Evolutionary conservation across 495 filamentous ascomycete genomes (phyloP), one percentile per base, ranked within the genome.

Genomic region (Geopyxis carbonaria): DNA sequence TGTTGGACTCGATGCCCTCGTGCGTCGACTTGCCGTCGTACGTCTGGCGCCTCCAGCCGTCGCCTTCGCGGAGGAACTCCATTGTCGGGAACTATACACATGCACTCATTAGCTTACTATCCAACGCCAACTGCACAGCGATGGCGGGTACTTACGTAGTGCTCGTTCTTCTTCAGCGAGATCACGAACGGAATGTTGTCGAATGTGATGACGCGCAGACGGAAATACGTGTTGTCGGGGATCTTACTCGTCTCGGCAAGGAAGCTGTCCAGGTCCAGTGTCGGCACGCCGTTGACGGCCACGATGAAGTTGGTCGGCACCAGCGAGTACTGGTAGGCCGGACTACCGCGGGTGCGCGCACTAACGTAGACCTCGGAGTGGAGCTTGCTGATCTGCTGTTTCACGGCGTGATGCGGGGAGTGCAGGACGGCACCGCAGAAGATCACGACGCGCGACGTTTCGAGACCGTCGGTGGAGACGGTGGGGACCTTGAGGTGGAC

Each of bases 81-180:
- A 82, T 78, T 43, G 80, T 87, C 8, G 83, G 81, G 69, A 92
- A 92, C 51, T 54, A 18, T 20, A 21, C 13, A 10, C 11, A 30
- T 23, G 5, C n/a, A n/a, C 10, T 11, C 6, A 22, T 37, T 37
- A 37, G 34, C 11, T 30, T 30, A 30, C 27, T n/a, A n/a, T 30
- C 15, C 11, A 30, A 30, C 15, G 27, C 11, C 11, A 15, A 30
- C 11, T 30, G 5, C 31, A 33, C 5, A 33, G 31, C 6, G 11
- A 6, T 15, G 13, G n/a, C n/a, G 18, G 9, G 33, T 28, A 33
- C 64, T 58, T 51, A 72, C 68, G 56, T 99, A 99, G 59, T 99
- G 89, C 58, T 99, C 91, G 57, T 92, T 91, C 73, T 99, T 99
- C 74, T 99, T 99, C 76, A 99, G 94, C 19, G 87, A 94, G 14